These are phyloP conservation scores for Saccharomycopsis hybrid DNA, from an alignment of 1,139 yeast species.

Conservation along the genomic window DNA sequence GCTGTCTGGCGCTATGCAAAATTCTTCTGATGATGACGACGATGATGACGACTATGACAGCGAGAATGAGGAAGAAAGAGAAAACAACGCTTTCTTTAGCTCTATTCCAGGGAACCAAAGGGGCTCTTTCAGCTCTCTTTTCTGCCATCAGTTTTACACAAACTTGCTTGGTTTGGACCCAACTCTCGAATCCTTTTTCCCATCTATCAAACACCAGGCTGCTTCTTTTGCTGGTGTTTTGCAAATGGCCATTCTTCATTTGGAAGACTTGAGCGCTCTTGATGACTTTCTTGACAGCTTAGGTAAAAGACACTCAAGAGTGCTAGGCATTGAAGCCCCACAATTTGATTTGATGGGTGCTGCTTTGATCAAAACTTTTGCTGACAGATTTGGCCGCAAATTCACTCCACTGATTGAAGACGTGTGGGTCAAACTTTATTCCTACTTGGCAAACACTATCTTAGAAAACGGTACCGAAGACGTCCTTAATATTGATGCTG, in stretches of 20 bases:
- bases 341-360: constrained; percentile 77
- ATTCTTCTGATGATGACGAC: background rate
- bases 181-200: constrained; percentile 49
- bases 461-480: constrained; percentile 66
- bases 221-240: constrained; percentile 77
- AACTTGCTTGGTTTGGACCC: constrained; percentile 52
- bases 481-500: constrained; percentile 29
- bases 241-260: constrained; percentile 48
- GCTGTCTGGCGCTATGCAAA: constrained; percentile 19
- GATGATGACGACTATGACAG: background rate
- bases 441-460: constrained; percentile 55
- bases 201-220: constrained; percentile 66
- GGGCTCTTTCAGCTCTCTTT: constrained; percentile 41
- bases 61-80: background rate
- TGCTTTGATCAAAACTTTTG: constrained; percentile 67
- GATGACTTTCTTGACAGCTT: constrained; percentile 56
- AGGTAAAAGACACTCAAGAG: constrained; percentile 72
- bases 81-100: constrained; percentile 5
- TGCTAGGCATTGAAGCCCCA: constrained; percentile 65
- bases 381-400: constrained; percentile 52
- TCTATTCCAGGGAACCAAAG: constrained; percentile 4
- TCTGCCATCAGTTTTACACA: constrained; percentile 58
- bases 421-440: constrained; percentile 62
- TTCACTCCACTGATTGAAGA: constrained; percentile 46
- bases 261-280: constrained; percentile 38